Evolutionary conservation across 2,329 filamentous ascomycete genomes (phyloP).

Genomic region (Alternaria atra): DNA sequence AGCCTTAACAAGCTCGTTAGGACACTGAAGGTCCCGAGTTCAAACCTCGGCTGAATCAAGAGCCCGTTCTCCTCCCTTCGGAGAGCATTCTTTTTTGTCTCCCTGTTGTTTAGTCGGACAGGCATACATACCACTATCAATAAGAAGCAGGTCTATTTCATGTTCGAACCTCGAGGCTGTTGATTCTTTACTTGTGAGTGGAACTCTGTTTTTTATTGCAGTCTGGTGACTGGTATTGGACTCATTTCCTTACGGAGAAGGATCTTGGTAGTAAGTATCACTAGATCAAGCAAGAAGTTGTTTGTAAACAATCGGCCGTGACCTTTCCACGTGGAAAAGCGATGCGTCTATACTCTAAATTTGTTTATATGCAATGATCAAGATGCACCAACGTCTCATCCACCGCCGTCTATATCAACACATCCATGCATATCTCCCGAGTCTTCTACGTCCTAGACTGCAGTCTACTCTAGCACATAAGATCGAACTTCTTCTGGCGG

Average conservation of each 20-base stretch:
- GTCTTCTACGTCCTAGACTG: not conserved
- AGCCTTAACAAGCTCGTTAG: not conserved
- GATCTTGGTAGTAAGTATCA: not conserved
- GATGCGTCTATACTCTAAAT: conserved; percentile 2
- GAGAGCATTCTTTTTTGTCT: not conserved
- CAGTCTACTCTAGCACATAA: conserved; percentile 53
- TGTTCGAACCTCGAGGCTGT: no score
- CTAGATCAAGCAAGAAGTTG: not conserved
- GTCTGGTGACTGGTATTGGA: not conserved
- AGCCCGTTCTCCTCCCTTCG: not conserved
- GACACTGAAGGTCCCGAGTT: conserved; percentile 5
- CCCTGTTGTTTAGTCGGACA: no score
- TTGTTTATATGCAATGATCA: not conserved
- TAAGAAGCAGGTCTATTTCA: no score
- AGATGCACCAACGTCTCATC: not conserved
- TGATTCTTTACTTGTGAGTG: no score
- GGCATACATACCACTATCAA: no score
- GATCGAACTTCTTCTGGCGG: conserved; percentile 65
- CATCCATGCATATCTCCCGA: not conserved
- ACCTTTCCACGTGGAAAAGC: not conserved
- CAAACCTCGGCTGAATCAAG: conserved; percentile 3
- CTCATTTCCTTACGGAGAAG: not conserved
- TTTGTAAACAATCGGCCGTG: not conserved
- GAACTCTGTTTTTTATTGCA: no score
- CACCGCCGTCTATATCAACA: not conserved